Evolutionary conservation across 2,329 filamentous ascomycete genomes (phyloP), one percentile per base, ranked within the genome.

Genomic region (Cordyceps pruinosa): DNA sequence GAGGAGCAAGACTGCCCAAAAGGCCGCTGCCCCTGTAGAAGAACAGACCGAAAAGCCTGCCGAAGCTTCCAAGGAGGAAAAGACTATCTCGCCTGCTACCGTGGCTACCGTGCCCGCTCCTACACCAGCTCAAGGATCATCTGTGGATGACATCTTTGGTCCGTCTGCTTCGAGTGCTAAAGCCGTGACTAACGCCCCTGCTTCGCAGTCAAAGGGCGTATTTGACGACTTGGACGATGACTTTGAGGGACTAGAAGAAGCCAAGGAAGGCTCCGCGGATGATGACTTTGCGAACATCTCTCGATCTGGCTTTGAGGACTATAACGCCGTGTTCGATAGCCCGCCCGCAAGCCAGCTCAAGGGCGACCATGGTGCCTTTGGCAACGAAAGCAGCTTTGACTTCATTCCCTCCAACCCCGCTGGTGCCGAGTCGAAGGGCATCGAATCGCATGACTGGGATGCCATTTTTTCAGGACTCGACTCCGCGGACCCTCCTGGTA

Each of bases 391-490:
- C 65, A 79, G 79, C 67, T 85, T 83, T 58, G 82, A 84, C 68
- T 83, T 85, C 64, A 80, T 77, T 48, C 76, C 73, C 54, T 66
- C 70, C 55, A 68, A 63, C 60, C 66, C 71, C 8, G 65, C 66
- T 49, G 63, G 65, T 34, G 66, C 67, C 46, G 62, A 66, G 44
- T 61, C 69, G 21, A 71, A 75, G 59, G 68, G 71, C 28, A 64
- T 74, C 0, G 80, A 82, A 15, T 74, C 76, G 34, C 88, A 95
- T 64, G 93, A 97, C 70, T 97, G 94, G 94, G 93, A 97, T 66
- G 88, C 90, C 39, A 90, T 97, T 56, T 97, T 97, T 73, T 88
- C 89, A 2, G 86, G 87, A 26, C 76, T 96, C 8, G 88, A 93
- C 64, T 81, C 80, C 2, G 73, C 80, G 8, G 64, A 69, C 53